phyloP scores from a whole-genome alignment of 495 filamentous ascomycete genomes.

The Hypoxylon cercidicola region DNA sequence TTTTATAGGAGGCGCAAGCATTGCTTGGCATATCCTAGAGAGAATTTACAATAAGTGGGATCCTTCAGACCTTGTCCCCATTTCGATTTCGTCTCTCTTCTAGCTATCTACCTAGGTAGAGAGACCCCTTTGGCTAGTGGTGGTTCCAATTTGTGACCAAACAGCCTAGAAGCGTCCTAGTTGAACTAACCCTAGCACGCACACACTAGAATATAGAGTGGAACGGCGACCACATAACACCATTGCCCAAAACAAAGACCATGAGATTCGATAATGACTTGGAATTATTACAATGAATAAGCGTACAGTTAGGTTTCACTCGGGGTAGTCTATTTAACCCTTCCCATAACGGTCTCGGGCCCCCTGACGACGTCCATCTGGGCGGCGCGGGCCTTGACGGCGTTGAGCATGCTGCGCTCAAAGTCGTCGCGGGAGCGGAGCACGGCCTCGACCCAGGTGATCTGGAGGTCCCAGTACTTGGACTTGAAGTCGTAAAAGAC shows the following conservation, averaged over 20 bases:
- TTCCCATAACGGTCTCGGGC: conserved; percentile 88
- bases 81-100: too few relatives aligned
- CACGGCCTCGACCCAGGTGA: conserved; percentile 96
- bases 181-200: too few relatives aligned
- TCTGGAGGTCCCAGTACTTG: conserved; percentile 92
- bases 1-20: too few relatives aligned
- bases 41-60: too few relatives aligned
- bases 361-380: conserved; percentile 83
- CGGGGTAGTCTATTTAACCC: conserved; percentile 70
- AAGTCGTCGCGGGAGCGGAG: conserved; percentile 90
- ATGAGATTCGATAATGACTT: neutral
- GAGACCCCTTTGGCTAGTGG: too few relatives aligned
- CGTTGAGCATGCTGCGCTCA: conserved; percentile 86
- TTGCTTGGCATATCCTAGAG: too few relatives aligned
- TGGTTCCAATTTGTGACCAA: too few relatives aligned
- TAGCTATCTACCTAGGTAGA: too few relatives aligned
- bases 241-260: too few relatives aligned
- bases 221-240: neutral
- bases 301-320: neutral
- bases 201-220: too few relatives aligned
- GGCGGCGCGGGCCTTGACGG: conserved; percentile 85
- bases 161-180: too few relatives aligned
- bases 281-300: conserved; percentile 11
- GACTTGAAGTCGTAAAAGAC: conserved; percentile 86
- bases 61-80: too few relatives aligned